Percentiles rank a stretch among this genome's conserved stretches.
Conservation (phyloP, 2,329 filamentous ascomycete genomes). For the Colletotrichum coccodes region DNA sequence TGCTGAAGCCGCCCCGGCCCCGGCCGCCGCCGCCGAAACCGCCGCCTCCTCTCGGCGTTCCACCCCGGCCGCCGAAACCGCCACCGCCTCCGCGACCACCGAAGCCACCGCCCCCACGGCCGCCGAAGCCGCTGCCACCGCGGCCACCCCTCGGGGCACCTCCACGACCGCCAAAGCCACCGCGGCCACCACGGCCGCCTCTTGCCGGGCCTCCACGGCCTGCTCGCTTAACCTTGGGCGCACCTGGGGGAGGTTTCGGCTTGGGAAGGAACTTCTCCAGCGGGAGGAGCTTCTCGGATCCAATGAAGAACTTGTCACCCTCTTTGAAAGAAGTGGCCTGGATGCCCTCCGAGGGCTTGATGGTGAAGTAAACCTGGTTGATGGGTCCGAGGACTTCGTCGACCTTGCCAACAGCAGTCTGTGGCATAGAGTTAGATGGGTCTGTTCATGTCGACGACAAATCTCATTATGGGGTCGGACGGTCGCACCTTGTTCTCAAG, state of each 20-base stretch:
- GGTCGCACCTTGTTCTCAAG: slow-evolving; percentile 89
- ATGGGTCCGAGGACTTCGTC: slow-evolving; percentile 98
- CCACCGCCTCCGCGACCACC: slow-evolving; percentile 33
- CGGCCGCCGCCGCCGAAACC: slow-evolving; percentile 28
- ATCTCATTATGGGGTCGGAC: not conserved
- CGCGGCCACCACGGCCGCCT: slow-evolving; percentile 54
- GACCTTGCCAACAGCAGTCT: slow-evolving; percentile 93
- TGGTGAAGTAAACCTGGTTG: slow-evolving; percentile 98
- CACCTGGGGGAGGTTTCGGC: slow-evolving; percentile 79
- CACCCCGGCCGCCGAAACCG: slow-evolving; percentile 38
- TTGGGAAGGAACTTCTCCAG: slow-evolving; percentile 97
- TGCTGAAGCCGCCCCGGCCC: slow-evolving; percentile 34
- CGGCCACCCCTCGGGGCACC: slow-evolving; percentile 36
- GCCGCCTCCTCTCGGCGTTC: slow-evolving; percentile 34
- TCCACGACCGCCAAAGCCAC: slow-evolving; percentile 38
- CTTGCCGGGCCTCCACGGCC: slow-evolving; percentile 53
- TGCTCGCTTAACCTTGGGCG: slow-evolving; percentile 71
- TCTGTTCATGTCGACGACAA: not conserved
- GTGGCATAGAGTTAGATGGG: slow-evolving; percentile 18
- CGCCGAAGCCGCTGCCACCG: slow-evolving; percentile 42
- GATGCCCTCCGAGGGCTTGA: slow-evolving; percentile 97
- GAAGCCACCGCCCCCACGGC: slow-evolving; percentile 25
- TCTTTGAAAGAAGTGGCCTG: slow-evolving; percentile 93
- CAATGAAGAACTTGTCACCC: slow-evolving; percentile 98
- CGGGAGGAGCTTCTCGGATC: slow-evolving; percentile 91